Percentiles rank a stretch among this genome's conserved stretches.
These are phyloP conservation scores for Chimonanthus salicifolius DNA, from an alignment of 164 flowering plant genomes.

Conservation along the genomic window DNA sequence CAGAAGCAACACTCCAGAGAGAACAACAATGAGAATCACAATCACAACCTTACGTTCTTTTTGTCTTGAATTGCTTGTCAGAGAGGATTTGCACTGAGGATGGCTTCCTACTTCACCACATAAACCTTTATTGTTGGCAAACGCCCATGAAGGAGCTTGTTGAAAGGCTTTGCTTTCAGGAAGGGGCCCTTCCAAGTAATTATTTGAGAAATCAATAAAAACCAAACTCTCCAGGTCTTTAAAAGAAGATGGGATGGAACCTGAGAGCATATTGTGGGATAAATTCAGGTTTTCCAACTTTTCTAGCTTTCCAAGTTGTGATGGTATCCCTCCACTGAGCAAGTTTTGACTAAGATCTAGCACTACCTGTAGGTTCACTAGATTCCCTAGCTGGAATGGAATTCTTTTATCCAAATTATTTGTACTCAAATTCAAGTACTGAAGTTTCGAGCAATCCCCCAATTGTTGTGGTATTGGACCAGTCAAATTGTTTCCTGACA, in stretches of 20 bases:
- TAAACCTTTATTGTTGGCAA: constrained; percentile 19
- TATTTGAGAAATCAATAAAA: constrained; percentile 7
- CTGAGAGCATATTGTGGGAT: constrained; percentile 5
- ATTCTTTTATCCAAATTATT: neutral
- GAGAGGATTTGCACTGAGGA: constrained; percentile 16
- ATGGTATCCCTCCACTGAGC: constrained; percentile 5
- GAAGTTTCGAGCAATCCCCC: constrained; percentile 17
- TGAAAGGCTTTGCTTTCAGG: constrained; percentile 9
- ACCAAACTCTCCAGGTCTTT: constrained; percentile 1
- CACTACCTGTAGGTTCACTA: neutral
- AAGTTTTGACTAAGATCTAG: neutral
- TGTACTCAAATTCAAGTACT: neutral
- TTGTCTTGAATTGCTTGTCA: neutral
- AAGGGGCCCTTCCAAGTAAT: constrained; percentile 3
- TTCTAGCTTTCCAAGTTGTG: neutral
- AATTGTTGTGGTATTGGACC: constrained; percentile 2
- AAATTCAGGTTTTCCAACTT: constrained; percentile 3
- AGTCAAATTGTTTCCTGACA: constrained; percentile 1
- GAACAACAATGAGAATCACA: neutral
- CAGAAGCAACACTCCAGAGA: neutral
- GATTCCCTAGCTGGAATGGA: constrained; percentile 2
- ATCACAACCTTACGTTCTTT: neutral
- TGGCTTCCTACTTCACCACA: constrained; percentile 39
- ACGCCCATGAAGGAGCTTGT: constrained; percentile 6
- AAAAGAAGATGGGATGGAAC: constrained; percentile 5